Percentiles rank a stretch among this genome's conserved stretches.
phyloP scores from a whole-genome alignment of 306 rosid species.

The Trifolium repens region DNA sequence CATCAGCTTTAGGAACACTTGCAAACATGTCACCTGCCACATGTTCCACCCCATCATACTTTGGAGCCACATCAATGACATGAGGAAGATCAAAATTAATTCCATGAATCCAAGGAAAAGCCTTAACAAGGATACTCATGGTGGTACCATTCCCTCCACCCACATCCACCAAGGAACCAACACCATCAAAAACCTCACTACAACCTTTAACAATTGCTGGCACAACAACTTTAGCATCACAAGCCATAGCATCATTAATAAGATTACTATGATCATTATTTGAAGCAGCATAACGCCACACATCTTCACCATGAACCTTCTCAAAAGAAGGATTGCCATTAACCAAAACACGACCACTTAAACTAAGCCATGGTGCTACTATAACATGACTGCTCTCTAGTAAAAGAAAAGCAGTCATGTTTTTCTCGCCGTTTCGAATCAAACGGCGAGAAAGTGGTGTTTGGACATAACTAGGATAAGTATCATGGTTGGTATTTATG shows the following conservation, averaged over 20 bases:
- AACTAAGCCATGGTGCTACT: constrained; percentile 56
- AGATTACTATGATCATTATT: constrained; percentile 50
- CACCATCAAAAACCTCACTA: constrained; percentile 52
- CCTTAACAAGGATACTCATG: constrained; percentile 43
- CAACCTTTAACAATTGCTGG: constrained; percentile 46
- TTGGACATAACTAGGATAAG: constrained; percentile 21
- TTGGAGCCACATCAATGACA: constrained; percentile 49
- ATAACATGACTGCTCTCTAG: constrained; percentile 51
- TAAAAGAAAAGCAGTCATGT: constrained; percentile 40
- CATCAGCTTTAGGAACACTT: constrained; percentile 73
- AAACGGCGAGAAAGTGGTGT: constrained; percentile 52
- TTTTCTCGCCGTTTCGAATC: constrained; percentile 21
- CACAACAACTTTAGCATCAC: constrained; percentile 47
- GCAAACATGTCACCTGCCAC: constrained; percentile 73
- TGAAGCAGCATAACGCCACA: constrained; percentile 51
- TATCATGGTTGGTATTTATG: not conserved
- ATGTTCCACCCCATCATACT: constrained; percentile 43
- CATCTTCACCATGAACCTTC: constrained; percentile 53
- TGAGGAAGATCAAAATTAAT: constrained; percentile 80
- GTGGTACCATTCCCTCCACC: constrained; percentile 78
- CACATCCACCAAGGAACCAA: constrained; percentile 65
- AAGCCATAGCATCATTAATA: constrained; percentile 74
- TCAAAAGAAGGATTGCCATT: constrained; percentile 43
- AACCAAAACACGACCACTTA: constrained; percentile 34
- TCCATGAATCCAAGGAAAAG: constrained; percentile 53